Evolutionary conservation across 2,329 filamentous ascomycete species (phyloP), one percentile per base, ranked within the genome.

Genomic region (Aspergillus ibericus): DNA sequence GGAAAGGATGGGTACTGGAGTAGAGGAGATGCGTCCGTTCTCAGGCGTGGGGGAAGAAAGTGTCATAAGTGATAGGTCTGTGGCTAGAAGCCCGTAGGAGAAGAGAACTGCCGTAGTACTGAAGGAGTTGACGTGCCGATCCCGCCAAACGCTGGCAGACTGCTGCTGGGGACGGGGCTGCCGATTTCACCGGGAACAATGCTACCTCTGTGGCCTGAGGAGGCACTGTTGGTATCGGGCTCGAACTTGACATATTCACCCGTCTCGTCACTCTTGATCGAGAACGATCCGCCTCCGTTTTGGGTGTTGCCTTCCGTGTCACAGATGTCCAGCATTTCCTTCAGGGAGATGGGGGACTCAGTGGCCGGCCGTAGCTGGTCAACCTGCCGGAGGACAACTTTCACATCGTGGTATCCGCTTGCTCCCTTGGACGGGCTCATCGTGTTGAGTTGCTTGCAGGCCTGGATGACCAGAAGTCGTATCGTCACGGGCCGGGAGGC

Each of bases 201-300:
- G 63, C 76, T 78, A 20, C 72, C 72, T 66, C 78, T 70, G 63
- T 75, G 70, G 62, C 75, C 60, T 73, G 78, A 74, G 12, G 76
- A 70, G 18, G 77, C 75, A 59, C 77, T 78, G 58, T 75, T 78
- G 55, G 73, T 76, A 65, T 85, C 83, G 13, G 83, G 79, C 56
- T 88, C 81, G 60, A 80, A 81, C 62, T 76, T 80, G 68, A 81
- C 75, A 38, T 74, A 74, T 47, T 73, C 71, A 27, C 72, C 74
- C 27, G 68, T 66, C 29, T 75, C 79, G 50, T 85, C 83, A 38
- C 82, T 81, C 60, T 83, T 84, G 62, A 90, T 82, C 34, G 90
- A 86, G 70, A 99, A 96, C 25, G 84, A 88, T n/a, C 95, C 95
- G 46, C 93, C 93, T 47, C 95, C 95, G 68, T 98, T 98, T 59